Conservation (phyloP, 306 rosid genomes). For the Herpetospermum pedunculosum region DNA sequence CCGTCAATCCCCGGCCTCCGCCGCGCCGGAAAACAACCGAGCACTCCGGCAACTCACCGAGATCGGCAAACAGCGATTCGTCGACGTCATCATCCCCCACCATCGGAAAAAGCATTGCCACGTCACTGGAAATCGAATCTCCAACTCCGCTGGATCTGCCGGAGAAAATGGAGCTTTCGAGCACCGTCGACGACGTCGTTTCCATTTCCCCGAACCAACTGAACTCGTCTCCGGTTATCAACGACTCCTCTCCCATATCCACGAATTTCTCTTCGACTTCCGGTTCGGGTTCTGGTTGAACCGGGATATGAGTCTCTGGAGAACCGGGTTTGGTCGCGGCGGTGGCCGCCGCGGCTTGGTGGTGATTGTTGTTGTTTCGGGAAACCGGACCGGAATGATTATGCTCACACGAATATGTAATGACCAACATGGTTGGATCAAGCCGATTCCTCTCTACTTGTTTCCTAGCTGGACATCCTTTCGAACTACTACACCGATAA, state of each 20-base stretch:
- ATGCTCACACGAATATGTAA: slow-evolving; percentile 82
- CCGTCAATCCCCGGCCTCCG: slow-evolving; percentile 3
- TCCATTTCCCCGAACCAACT: slow-evolving; percentile 73
- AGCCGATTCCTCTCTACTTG: slow-evolving; percentile 78
- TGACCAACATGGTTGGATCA: slow-evolving; percentile 81
- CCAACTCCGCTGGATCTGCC: slow-evolving; percentile 11
- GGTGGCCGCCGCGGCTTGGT: background rate
- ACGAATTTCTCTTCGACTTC: slow-evolving; percentile 22
- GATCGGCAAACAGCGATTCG: slow-evolving; percentile 73
- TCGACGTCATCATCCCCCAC: slow-evolving; percentile 90
- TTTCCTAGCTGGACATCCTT: slow-evolving; percentile 94
- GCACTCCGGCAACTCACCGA: slow-evolving; percentile 89
- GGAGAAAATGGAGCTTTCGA: slow-evolving; percentile 45
- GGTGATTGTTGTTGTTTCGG: slow-evolving; percentile 27
- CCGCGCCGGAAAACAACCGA: slow-evolving; percentile 49
- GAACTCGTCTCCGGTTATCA: slow-evolving; percentile 29
- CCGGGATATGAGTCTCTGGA: background rate
- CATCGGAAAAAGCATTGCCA: slow-evolving; percentile 50
- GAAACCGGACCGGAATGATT: slow-evolving; percentile 78
- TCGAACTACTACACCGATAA: slow-evolving; percentile 39
- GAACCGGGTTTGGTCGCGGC: slow-evolving; percentile 2
- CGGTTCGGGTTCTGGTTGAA: slow-evolving; percentile 4
- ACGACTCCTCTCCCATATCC: slow-evolving; percentile 24
- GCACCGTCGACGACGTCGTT: slow-evolving; percentile 37
- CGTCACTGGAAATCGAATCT: background rate